Base-by-base conservation (phyloP, 306 rosid species). In the Carpinus fangiana region DNA sequence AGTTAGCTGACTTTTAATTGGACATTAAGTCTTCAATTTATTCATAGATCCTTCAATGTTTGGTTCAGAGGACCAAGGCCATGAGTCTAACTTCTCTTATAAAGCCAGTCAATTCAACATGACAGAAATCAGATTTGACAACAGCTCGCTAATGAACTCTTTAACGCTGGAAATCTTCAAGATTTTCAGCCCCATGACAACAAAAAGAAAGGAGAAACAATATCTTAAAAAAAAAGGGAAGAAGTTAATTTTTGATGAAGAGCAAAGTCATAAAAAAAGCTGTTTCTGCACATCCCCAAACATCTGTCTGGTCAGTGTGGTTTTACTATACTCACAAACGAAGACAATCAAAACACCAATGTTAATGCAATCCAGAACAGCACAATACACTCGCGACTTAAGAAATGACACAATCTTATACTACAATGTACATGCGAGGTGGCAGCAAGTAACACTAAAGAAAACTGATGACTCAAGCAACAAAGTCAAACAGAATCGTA, bases 371-470 rank as follows among this genome's bases (percentile, higher is more conserved):
- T 69, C 66, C 62, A 82, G 43, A 52, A 73, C 73, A 77, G 45
- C 86, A 81, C 84, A 74, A 71, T 47, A 79, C 86, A 81, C 53
- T 64, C 78, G 23, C 62, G 57, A 80, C 79, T 62, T 55, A 65
- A 41, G 45, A 41, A 5, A 51, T 53, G 54, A 31, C 3, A 47
- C 77, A 53, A 76, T 51, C 23, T 55, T 76, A 78, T 75, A 82
- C 68, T 73, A 82, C 73, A 76, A 82, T 74, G 77, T 87, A 88
- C 91, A 84, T 61, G 31, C 54, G 79, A 75, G 83, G 75, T 41
- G 72, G 77, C 84, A 82, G 45, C 48, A 65, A 78, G 78, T 61
- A 34, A 57, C 79, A 65, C 57, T 75, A 66, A 78, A 26, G 12
- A 6, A 51, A 12, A 52, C 55, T n/a, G 57, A 50, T 73, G 57